phyloP scores from a whole-genome alignment of 129 eudicot genomes.

The Cynara cardunculus region DNA sequence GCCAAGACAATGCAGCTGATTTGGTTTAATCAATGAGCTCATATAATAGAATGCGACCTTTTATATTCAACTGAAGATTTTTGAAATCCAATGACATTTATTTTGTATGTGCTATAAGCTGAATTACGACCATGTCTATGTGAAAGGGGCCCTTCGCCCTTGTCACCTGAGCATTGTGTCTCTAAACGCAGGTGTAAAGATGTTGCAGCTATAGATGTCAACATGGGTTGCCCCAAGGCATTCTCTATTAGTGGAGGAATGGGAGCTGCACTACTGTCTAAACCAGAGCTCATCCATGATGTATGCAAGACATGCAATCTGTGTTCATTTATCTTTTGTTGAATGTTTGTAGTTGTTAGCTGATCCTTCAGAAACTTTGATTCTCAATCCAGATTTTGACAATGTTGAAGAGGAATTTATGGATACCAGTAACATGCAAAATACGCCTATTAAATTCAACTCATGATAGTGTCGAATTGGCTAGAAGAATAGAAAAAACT shows the following conservation, averaged over 20 bases:
- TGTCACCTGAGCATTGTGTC: neutral
- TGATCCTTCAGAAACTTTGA: conserved; percentile 3
- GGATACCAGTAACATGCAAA: conserved; percentile 87
- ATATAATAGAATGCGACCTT: neutral
- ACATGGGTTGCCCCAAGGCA: conserved; percentile 91
- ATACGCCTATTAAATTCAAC: conserved; percentile 69
- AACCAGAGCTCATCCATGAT: conserved; percentile 91
- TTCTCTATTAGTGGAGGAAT: conserved; percentile 89
- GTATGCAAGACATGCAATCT: conserved; percentile 30
- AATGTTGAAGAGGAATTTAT: conserved; percentile 74
- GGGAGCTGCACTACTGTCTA: conserved; percentile 81
- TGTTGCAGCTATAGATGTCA: conserved; percentile 77
- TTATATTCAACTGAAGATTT: neutral
- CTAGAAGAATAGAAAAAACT: conserved; percentile 76
- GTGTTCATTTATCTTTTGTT: neutral
- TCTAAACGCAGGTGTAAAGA: conserved; percentile 55
- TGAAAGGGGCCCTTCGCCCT: neutral
- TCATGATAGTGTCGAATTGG: conserved; percentile 77
- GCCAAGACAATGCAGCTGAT: neutral
- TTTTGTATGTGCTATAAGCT: neutral
- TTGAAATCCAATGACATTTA: neutral
- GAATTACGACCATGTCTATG: neutral
- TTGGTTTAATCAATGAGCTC: neutral
- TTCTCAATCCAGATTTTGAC: conserved; percentile 63
- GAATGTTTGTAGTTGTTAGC: neutral